Base-by-base conservation (phyloP, 2,329 filamentous ascomycete genomes). In the Aquanectria penicillioides region DNA sequence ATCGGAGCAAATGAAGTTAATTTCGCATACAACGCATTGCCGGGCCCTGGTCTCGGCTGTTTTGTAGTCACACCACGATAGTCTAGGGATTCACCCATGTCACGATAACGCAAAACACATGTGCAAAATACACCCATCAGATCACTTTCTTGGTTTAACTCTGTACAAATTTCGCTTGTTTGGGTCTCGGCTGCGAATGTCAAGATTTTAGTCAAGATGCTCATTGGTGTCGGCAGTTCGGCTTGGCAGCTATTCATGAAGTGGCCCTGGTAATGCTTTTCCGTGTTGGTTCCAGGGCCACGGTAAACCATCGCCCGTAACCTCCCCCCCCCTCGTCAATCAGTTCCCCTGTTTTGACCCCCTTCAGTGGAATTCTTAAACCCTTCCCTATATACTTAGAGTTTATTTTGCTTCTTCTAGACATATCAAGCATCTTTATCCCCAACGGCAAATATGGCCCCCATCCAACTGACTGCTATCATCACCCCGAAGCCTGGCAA, bases 401-500 rank as follows among this genome's bases (percentile, higher is more conserved):
- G 5, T 20, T 40, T 10, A 5, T 26, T 34, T 28, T 11, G 29
- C 44, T 46, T 29, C 29, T 31, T 18, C 11, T n/a, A n/a, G n/a
- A 3, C 9, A 25, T 34, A 10, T 29, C 41, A 12, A 34, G 6
- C 8, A 4, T 26, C 20, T 49, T 38, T 23, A n/a, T 23, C 31
- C 31, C 7, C n/a, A 5, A 7, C 2, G 11, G n/a, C n/a, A 48
- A 61, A n/a, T 15, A 67, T 65, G 61, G 58, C 62, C 13, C 53
- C 56, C 34, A 60, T 71, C 26, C 61, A 69, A 23, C 61, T 70
- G 33, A 69, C 68, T 23, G 70, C 63, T 17, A 53, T 69, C 59
- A 59, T 73, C 43, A 71, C 66, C n/a, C 65, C 68, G 18, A 70
- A 70, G 48, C 60, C 70, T 11, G 69, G 67, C 34, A 70, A 70